These are phyloP conservation scores for Fusarium hostae DNA, from an alignment of 2,329 filamentous ascomycete genomes.

Conservation along the genomic window DNA sequence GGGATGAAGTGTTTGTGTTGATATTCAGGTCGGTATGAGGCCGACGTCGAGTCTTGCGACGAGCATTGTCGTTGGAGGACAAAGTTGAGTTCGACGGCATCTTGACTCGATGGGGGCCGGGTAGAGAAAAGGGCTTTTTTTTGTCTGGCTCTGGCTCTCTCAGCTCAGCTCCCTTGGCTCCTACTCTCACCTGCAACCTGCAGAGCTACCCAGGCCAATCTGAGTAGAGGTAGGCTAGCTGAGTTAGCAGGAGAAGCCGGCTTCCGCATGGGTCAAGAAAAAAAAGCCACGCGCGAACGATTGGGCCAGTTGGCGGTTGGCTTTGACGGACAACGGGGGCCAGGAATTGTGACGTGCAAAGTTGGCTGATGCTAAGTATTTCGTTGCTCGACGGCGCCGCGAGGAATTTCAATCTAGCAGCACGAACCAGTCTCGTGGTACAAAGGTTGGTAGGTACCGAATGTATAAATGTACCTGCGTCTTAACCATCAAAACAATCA, in stretches of 20 bases:
- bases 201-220: slow-evolving; percentile 29
- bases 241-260: slow-evolving; percentile 34
- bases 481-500: slow-evolving; percentile 21
- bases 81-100: slow-evolving; percentile 37
- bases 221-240: slow-evolving; percentile 27
- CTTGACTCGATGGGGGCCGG: slow-evolving; percentile 25
- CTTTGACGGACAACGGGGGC: slow-evolving; percentile 28
- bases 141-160: slow-evolving; percentile 22
- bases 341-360: slow-evolving; percentile 45
- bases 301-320: slow-evolving; percentile 36
- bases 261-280: slow-evolving; percentile 35
- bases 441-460: not conserved
- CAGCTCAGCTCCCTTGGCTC: slow-evolving; percentile 18
- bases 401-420: slow-evolving; percentile 34
- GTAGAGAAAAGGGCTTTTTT: slow-evolving; percentile 36
- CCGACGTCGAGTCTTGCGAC: slow-evolving; percentile 40
- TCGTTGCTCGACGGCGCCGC: slow-evolving; percentile 31
- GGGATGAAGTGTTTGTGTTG: slow-evolving; percentile 41
- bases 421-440: not conserved
- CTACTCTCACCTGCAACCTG: slow-evolving; percentile 13
- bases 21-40: slow-evolving; percentile 41
- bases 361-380: slow-evolving; percentile 33
- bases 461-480: slow-evolving; percentile 18
- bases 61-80: slow-evolving; percentile 42
- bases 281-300: slow-evolving; percentile 39